phyloP scores from a whole-genome alignment of 148 eudicot species.

The Arctostaphylos glauca region DNA sequence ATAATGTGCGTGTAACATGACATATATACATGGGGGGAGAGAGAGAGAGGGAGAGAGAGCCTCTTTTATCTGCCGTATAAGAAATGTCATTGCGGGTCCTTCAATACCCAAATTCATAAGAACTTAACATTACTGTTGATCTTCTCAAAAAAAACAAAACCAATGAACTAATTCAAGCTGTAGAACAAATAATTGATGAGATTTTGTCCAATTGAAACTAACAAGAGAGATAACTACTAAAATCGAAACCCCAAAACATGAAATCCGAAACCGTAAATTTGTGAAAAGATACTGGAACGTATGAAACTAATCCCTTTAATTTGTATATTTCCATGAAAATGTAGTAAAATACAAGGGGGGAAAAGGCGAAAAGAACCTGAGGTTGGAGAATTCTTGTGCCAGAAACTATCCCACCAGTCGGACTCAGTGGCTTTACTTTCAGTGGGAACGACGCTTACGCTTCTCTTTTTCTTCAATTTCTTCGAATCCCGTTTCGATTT shows the following conservation, averaged over 20 bases:
- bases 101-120: not conserved
- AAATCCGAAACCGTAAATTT: not conserved
- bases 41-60: too few species aligned
- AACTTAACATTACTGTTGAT: not conserved
- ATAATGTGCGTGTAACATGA: too few species aligned
- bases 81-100: not conserved
- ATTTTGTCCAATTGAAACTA: not conserved
- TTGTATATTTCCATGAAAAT: conserved; percentile 1
- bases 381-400: conserved; percentile 55
- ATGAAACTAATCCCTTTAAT: conserved; percentile 7
- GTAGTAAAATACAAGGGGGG: not conserved
- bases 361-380: conserved; percentile 40
- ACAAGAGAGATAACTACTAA: not conserved
- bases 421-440: conserved; percentile 65
- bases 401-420: conserved; percentile 94
- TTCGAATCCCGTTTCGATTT: conserved; percentile 46
- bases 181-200: not conserved
- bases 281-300: not conserved
- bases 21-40: too few species aligned
- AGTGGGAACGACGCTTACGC: conserved; percentile 44
- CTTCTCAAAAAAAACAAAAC: not conserved
- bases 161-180: too few species aligned
- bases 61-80: too few species aligned
- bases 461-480: conserved; percentile 40
- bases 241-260: conserved; percentile 9